Conservation (phyloP, 2,329 filamentous ascomycete genomes). For the Colletotrichum tropicale region DNA sequence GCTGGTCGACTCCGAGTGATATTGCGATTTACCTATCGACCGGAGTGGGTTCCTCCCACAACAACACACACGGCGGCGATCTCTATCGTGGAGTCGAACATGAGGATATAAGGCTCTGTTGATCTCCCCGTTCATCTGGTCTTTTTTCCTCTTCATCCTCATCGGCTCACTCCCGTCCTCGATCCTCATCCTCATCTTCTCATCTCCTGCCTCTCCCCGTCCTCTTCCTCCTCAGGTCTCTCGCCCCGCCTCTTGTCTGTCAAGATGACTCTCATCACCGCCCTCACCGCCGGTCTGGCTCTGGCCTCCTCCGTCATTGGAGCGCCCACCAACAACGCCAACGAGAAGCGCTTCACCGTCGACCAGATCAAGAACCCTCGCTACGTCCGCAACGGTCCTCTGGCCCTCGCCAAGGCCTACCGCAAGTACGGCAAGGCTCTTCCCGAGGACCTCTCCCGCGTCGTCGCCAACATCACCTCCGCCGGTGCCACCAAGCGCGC, state of each 20-base stretch:
- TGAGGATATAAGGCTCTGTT: conserved; percentile 8
- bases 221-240: background rate
- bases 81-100: background rate
- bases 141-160: background rate
- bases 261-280: conserved; percentile 15
- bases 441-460: conserved; percentile 31
- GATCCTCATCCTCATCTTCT: background rate
- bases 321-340: conserved; percentile 13
- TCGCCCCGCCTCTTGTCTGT: background rate
- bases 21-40: background rate
- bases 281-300: conserved; percentile 17
- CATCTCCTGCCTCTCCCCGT: background rate
- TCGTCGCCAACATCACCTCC: conserved; percentile 25
- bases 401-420: conserved; percentile 40
- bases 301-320: conserved; percentile 26
- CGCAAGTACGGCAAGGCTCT: conserved; percentile 37
- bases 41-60: background rate
- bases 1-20: background rate
- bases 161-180: background rate
- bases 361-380: conserved; percentile 40
- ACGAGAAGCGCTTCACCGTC: conserved; percentile 30
- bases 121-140: background rate
- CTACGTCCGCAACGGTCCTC: conserved; percentile 33
- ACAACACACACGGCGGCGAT: background rate
- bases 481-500: conserved; percentile 25